Evolutionary conservation across 495 filamentous ascomycete genomes (phyloP).

Genomic region (Daldinia childiae): DNA sequence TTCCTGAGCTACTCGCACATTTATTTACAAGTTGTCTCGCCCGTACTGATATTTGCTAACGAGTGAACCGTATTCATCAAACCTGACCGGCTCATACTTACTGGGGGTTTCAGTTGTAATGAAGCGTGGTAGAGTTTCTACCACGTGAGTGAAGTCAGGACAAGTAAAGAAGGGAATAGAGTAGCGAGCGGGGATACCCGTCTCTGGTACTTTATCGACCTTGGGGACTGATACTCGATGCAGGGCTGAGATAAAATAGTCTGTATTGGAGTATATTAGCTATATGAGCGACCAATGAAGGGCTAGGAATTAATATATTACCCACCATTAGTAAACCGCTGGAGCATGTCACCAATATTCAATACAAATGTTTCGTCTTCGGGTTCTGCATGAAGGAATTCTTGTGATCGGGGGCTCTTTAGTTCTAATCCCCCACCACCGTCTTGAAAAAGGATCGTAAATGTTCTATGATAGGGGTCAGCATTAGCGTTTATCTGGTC

Average conservation of each 20-base stretch:
- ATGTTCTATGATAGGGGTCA: conserved; percentile 7
- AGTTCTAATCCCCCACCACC: conserved; percentile 60
- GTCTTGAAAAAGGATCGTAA: conserved; percentile 63
- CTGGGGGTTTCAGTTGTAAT: conserved; percentile 46
- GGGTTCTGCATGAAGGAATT: conserved; percentile 60
- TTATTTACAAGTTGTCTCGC: background rate
- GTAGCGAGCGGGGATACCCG: conserved; percentile 63
- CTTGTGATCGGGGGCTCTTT: conserved; percentile 59
- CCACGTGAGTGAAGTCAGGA: conserved; percentile 60
- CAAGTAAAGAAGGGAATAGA: conserved; percentile 70
- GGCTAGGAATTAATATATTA: conserved; percentile 12
- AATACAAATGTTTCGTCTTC: conserved; percentile 63
- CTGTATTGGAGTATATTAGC: conserved; percentile 26
- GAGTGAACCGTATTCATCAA: conserved; percentile 37
- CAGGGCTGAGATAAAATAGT: conserved; percentile 61
- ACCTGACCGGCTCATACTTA: conserved; percentile 61
- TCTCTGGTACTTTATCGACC: conserved; percentile 49
- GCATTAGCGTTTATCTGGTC: too few species aligned
- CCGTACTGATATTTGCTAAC: conserved; percentile 39
- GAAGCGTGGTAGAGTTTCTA: conserved; percentile 65
- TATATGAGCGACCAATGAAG: background rate
- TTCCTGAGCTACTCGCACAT: too few species aligned
- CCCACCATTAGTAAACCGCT: conserved; percentile 66
- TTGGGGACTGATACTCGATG: conserved; percentile 62
- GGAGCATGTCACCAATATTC: conserved; percentile 67